Conservation (phyloP, 768 basidiomycete species). For the Russula vinacea region DNA sequence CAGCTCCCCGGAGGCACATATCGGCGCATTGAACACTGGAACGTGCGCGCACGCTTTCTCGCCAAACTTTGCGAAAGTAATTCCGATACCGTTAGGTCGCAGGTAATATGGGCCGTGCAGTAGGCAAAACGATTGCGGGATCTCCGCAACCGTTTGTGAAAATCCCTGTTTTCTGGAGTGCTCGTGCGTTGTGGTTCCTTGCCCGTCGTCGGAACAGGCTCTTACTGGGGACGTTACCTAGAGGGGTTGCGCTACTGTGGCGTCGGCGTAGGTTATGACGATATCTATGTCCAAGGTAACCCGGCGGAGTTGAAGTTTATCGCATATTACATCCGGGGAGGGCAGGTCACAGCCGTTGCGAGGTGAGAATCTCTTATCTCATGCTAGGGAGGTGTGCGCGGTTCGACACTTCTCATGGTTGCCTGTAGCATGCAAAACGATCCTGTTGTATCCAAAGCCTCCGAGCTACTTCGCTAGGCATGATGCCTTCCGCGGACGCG, state of each 20-base stretch:
- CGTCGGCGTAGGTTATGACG: constrained; percentile 64
- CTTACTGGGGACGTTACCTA: constrained; percentile 31
- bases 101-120: constrained; percentile 79
- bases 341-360: constrained; percentile 64
- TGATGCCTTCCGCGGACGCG: constrained; percentile 78
- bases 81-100: constrained; percentile 52
- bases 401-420: constrained; percentile 3
- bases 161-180: constrained; percentile 87
- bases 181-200: constrained; percentile 49
- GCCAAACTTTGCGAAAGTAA: not conserved
- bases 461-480: constrained; percentile 73
- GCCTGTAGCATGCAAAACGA: constrained; percentile 69
- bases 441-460: constrained; percentile 72
- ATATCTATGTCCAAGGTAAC: constrained; percentile 74
- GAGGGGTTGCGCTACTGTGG: constrained; percentile 89
- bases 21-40: constrained; percentile 86
- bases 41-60: constrained; percentile 45
- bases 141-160: constrained; percentile 63
- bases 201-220: not conserved
- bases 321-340: constrained; percentile 69
- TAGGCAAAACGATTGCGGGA: constrained; percentile 69
- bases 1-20: constrained; percentile 50
- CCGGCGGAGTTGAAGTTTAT: constrained; percentile 80
- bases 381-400: not conserved
- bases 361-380: constrained; percentile 41